Evolutionary conservation across 192 early-diverging fungal species (phyloP).

Genomic region (Coemansia sp.): DNA sequence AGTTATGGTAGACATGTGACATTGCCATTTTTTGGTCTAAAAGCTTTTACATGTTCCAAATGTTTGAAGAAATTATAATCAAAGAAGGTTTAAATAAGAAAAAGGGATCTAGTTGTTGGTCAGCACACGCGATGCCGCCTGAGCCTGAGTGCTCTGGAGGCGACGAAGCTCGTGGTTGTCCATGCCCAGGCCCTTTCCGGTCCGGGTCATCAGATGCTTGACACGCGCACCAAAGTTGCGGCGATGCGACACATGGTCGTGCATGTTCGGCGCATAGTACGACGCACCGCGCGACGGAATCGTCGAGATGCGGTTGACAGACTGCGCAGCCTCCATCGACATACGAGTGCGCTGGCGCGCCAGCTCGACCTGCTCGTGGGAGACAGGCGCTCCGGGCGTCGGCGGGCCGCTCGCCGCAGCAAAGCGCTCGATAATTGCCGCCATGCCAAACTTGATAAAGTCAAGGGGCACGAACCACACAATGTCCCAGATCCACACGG

Average conservation of each 20-base stretch:
- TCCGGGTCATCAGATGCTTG: slow-evolving; percentile 51
- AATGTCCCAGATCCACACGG: slow-evolving; percentile 79
- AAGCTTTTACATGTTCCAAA: not conserved
- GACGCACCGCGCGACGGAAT: slow-evolving; percentile 58
- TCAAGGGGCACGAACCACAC: slow-evolving; percentile 76
- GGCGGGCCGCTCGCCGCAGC: slow-evolving; percentile 26
- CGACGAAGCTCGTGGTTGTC: slow-evolving; percentile 68
- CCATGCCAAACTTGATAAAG: slow-evolving; percentile 76
- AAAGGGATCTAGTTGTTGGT: slow-evolving; percentile 16
- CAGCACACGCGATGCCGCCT: slow-evolving; percentile 57
- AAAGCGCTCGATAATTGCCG: slow-evolving; percentile 59
- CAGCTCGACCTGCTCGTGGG: slow-evolving; percentile 49
- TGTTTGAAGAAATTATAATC: not conserved
- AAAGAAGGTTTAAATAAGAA: not conserved
- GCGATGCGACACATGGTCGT: slow-evolving; percentile 54
- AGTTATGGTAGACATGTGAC: not conserved
- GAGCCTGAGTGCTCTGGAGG: slow-evolving; percentile 71
- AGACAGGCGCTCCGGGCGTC: slow-evolving; percentile 26
- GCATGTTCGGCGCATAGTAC: slow-evolving; percentile 64
- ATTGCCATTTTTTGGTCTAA: not conserved
- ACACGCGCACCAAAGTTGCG: slow-evolving; percentile 57
- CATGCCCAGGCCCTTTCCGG: slow-evolving; percentile 62
- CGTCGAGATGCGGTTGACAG: slow-evolving; percentile 62
- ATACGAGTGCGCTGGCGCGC: slow-evolving; percentile 57
- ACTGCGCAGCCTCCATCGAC: slow-evolving; percentile 55